These are phyloP conservation scores for Penicillium paxilli DNA, from an alignment of 495 filamentous ascomycete genomes.

Conservation along the genomic window DNA sequence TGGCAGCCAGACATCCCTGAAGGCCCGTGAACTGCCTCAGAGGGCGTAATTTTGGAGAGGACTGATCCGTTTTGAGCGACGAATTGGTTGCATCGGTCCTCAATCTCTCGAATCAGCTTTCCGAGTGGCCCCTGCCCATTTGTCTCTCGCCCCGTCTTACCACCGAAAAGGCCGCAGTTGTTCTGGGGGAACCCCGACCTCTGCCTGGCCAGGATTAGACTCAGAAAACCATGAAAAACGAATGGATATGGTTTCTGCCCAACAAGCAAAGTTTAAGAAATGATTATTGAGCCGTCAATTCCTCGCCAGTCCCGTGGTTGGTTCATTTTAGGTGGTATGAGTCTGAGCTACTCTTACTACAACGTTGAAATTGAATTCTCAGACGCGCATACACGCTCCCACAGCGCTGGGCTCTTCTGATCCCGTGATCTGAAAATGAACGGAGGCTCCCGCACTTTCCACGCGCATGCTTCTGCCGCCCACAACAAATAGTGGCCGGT, in stretches of 20 bases:
- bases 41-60: conserved; percentile 22
- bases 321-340: conserved; percentile 11
- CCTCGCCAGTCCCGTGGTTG: not conserved
- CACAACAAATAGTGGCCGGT: conserved; percentile 40
- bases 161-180: conserved; percentile 16
- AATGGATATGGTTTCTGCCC: conserved; percentile 25
- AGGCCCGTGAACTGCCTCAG: conserved; percentile 25
- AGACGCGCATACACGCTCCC: conserved; percentile 45
- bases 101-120: conserved; percentile 29
- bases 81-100: conserved; percentile 17
- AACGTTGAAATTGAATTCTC: conserved; percentile 50
- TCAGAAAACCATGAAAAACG: conserved; percentile 15
- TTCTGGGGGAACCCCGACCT: conserved; percentile 29
- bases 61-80: conserved; percentile 23
- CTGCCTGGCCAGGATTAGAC: conserved; percentile 31
- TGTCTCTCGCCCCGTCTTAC: conserved; percentile 32
- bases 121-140: conserved; percentile 30
- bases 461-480: conserved; percentile 29
- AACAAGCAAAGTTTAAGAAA: conserved; percentile 24
- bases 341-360: conserved; percentile 11
- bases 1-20: conserved; percentile 38
- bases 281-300: conserved; percentile 2
- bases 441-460: conserved; percentile 40
- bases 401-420: conserved; percentile 36
- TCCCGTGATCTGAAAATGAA: conserved; percentile 47